phyloP scores from a whole-genome alignment of 2,329 filamentous ascomycete genomes.

The Elsinoe necatrix region DNA sequence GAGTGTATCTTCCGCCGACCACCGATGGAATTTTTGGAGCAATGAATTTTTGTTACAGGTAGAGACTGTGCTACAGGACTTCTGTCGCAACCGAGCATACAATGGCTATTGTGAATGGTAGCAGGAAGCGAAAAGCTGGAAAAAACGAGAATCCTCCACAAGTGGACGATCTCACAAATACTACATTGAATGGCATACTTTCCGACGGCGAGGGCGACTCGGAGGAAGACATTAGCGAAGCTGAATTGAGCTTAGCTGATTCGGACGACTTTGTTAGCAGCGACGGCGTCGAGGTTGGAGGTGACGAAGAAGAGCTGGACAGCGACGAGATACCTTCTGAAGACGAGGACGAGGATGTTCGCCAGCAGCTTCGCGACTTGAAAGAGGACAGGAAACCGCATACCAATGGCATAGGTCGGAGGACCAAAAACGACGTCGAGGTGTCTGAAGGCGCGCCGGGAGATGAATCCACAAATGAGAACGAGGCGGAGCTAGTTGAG shows the following conservation, averaged over 20 bases:
- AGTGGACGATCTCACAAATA: slow-evolving; percentile 17
- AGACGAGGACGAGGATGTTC: slow-evolving; percentile 34
- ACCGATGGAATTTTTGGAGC: neutral
- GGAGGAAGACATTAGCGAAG: slow-evolving; percentile 24
- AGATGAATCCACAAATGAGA: slow-evolving; percentile 20
- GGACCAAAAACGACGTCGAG: slow-evolving; percentile 13
- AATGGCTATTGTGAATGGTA: neutral
- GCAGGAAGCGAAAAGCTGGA: slow-evolving; percentile 19
- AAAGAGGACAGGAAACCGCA: slow-evolving; percentile 22
- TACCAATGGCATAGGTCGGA: neutral
- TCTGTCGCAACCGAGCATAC: neutral
- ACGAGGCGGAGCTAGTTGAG: slow-evolving; percentile 47
- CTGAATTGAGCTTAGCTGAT: slow-evolving; percentile 22
- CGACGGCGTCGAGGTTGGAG: slow-evolving; percentile 24
- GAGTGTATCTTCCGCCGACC: neutral
- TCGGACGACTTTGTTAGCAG: slow-evolving; percentile 14
- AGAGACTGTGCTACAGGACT: neutral
- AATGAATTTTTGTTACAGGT: neutral
- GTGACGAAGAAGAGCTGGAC: slow-evolving; percentile 32
- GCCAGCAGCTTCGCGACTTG: slow-evolving; percentile 37
- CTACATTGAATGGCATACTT: slow-evolving; percentile 17
- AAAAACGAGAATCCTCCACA: slow-evolving; percentile 4
- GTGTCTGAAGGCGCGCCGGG: slow-evolving; percentile 18
- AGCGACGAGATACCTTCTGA: slow-evolving; percentile 35
- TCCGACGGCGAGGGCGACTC: slow-evolving; percentile 17